Conservation (phyloP, 805 yeast species). For the Teunomyces stri region DNA sequence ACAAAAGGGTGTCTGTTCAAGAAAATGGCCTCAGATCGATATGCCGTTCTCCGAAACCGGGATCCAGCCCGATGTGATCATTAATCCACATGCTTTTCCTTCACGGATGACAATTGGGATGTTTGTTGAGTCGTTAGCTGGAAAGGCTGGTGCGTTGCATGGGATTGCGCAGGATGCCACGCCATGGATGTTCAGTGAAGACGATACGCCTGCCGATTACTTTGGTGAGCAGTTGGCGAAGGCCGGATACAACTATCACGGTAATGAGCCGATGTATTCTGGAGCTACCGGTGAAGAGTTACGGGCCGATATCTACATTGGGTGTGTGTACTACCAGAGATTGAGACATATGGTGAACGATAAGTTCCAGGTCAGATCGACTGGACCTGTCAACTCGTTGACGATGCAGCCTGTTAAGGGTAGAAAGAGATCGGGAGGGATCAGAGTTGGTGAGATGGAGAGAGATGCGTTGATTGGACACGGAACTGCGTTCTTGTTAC, state of each 20-base stretch:
- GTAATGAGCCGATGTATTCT: constrained; percentile 98
- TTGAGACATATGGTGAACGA: constrained; percentile 99
- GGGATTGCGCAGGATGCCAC: constrained; percentile 97
- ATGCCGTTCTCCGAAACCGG: constrained; percentile 97
- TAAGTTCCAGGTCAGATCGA: constrained; percentile 98
- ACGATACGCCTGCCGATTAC: constrained; percentile 94
- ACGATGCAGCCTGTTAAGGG: constrained; percentile 99
- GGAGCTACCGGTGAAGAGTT: constrained; percentile 98
- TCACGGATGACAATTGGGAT: constrained; percentile 99
- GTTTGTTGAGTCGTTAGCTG: constrained; percentile 98
- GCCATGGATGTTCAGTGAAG: constrained; percentile 91
- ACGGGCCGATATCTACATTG: constrained; percentile 92
- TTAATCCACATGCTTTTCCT: constrained; percentile 99
- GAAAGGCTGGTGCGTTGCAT: constrained; percentile 96
- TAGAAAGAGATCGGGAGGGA: constrained; percentile 98
- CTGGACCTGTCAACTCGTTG: constrained; percentile 95
- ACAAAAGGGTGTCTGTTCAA: constrained; percentile 97
- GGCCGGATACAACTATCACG: constrained; percentile 96
- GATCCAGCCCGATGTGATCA: constrained; percentile 95
- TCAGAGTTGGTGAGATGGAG: constrained; percentile 99
- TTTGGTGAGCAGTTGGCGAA: constrained; percentile 87
- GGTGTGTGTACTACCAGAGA: constrained; percentile 96
- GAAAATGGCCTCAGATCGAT: constrained; percentile 96
- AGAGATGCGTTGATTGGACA: constrained; percentile 98
- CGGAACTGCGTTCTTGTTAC: constrained; percentile 92